Evolutionary conservation across 1,284 basidiomycete species (phyloP).

Genomic region (Malassezia brasiliensis): DNA sequence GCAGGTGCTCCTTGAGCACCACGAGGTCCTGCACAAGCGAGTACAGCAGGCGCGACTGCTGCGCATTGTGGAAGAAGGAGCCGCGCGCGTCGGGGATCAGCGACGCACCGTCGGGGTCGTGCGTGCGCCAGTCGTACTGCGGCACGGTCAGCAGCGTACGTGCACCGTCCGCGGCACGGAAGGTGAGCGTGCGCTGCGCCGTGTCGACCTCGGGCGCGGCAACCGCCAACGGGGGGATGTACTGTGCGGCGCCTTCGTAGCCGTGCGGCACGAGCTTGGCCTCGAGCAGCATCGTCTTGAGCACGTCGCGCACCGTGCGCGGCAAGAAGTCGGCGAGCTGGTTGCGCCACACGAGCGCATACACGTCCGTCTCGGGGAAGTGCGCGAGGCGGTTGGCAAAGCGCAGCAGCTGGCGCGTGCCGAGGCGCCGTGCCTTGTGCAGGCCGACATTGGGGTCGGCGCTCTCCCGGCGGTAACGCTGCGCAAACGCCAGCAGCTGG

Average conservation of each 20-base stretch:
- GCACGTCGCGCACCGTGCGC: constrained; percentile 38
- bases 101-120: constrained; percentile 40
- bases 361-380: constrained; percentile 38
- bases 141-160: constrained; percentile 23
- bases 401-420: constrained; percentile 47
- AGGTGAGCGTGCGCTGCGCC: constrained; percentile 18
- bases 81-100: constrained; percentile 42
- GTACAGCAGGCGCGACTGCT: constrained; percentile 42
- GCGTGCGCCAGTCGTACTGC: constrained; percentile 30
- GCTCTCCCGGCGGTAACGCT: constrained; percentile 36
- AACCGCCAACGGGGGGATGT: constrained; percentile 23
- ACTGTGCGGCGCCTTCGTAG: constrained; percentile 35
- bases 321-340: constrained; percentile 49
- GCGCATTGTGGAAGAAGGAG: constrained; percentile 47
- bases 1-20: constrained; percentile 44
- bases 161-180: constrained; percentile 22
- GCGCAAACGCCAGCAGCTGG: constrained; percentile 36
- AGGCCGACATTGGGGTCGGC: constrained; percentile 38
- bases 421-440: constrained; percentile 44
- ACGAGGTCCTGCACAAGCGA: constrained; percentile 47
- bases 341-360: constrained; percentile 38
- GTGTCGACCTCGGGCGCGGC: constrained; percentile 20
- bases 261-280: constrained; percentile 35
- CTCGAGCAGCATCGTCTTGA: constrained; percentile 35
- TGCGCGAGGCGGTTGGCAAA: constrained; percentile 41